phyloP scores from a whole-genome alignment of 2,329 filamentous ascomycete species.

The Fusarium secorum region DNA sequence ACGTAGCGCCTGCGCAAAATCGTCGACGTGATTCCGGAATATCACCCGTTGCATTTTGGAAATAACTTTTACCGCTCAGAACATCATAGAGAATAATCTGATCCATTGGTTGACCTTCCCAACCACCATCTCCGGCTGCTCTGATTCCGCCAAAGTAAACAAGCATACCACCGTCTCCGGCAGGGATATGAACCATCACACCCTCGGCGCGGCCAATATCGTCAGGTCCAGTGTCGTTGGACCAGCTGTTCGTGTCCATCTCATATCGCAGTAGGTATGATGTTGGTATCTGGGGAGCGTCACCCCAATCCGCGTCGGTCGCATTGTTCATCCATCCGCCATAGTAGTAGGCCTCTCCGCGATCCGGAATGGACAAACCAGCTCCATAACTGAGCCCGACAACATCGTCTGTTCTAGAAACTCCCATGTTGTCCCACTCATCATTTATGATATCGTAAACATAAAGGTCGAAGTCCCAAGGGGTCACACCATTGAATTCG shows the following conservation, averaged over 20 bases:
- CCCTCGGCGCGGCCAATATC: slow-evolving; percentile 65
- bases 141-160: slow-evolving; percentile 69
- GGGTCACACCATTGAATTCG: slow-evolving; percentile 59
- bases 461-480: slow-evolving; percentile 60
- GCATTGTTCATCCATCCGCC: slow-evolving; percentile 68
- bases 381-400: slow-evolving; percentile 64
- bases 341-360: slow-evolving; percentile 67
- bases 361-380: slow-evolving; percentile 60
- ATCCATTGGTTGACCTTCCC: slow-evolving; percentile 55
- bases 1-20: slow-evolving; percentile 68
- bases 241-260: slow-evolving; percentile 60
- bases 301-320: slow-evolving; percentile 59
- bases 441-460: slow-evolving; percentile 65
- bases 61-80: slow-evolving; percentile 65
- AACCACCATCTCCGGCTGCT: slow-evolving; percentile 57
- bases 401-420: slow-evolving; percentile 49
- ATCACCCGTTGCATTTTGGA: slow-evolving; percentile 61
- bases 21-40: slow-evolving; percentile 60
- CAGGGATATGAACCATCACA: slow-evolving; percentile 66
- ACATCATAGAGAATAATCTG: slow-evolving; percentile 68
- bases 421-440: slow-evolving; percentile 60
- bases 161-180: slow-evolving; percentile 65
- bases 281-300: slow-evolving; percentile 56
- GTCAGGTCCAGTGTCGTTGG: slow-evolving; percentile 63
- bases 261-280: slow-evolving; percentile 64